Evolutionary conservation across 495 filamentous ascomycete genomes (phyloP), one percentile per base, ranked within the genome.

Genomic region (Lophium mytilinum): DNA sequence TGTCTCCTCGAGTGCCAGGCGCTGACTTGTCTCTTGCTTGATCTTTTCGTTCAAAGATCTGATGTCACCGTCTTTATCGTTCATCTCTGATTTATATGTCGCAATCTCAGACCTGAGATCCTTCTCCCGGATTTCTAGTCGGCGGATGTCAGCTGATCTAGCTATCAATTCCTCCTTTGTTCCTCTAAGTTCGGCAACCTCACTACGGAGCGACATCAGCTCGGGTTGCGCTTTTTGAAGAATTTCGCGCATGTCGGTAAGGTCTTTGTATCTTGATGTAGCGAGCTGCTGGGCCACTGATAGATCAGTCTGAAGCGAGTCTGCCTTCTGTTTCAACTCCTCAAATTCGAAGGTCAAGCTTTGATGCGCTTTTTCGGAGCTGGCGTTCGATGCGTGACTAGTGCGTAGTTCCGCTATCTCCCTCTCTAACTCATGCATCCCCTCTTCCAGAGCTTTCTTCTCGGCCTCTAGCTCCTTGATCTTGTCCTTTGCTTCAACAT

Each of bases 171-270:
- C 85, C 49, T 89, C 86, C 60, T 86, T 89, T 11, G 81, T 73
- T 1, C 72, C 72, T 71, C 84, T 88, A 39, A 96, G 72, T 11
- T 84, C 80, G 0, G 83, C 77, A 37, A 85, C 84, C 57, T 97
- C 93, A 37, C 80, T 79, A 9, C 88, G 81, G 9, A 96, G 72
- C 15, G 76, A 80, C 59, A 80, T 81, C 17, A 97, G 75, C 69
- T 98, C 93, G 0, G 90, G 88, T 60, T 96, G 89, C 9, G 85
- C 75, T 65, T 91, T 95, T 51, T 92, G 85, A 9, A 96, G 72
- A 9, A 88, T 79, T 37, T 88, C 83, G 34, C 84, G 75, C 43
- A 93, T 71, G 37, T 95, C 88, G 0, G 84, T 86, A 2, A 96
- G 72, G 54, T 96, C 90, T 66, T 91, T 95, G 72, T 89, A 97